phyloP scores from a whole-genome alignment of 257 asterid species.

The Mitragyna speciosa region DNA sequence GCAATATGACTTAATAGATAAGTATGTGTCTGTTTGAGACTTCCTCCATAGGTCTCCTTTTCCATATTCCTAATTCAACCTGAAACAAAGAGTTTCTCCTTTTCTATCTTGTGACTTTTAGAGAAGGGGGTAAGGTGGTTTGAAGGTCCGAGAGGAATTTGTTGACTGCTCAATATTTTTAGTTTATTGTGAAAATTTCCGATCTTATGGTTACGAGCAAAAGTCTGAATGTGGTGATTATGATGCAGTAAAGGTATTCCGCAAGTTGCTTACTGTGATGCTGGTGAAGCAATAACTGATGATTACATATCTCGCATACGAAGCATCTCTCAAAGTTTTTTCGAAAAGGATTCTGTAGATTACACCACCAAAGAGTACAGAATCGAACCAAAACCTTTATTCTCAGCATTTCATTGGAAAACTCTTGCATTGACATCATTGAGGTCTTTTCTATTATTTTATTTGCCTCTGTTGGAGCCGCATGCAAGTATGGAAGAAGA shows the following conservation, averaged over 20 bases:
- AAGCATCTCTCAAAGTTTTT: constrained; percentile 37
- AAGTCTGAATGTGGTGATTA: constrained; percentile 13
- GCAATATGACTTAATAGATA: background rate
- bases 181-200: background rate
- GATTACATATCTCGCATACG: constrained; percentile 42
- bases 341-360: constrained; percentile 35
- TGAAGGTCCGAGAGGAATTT: background rate
- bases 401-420: constrained; percentile 90
- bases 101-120: background rate
- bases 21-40: background rate
- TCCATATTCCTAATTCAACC: background rate
- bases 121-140: background rate
- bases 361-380: constrained; percentile 57
- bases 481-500: constrained; percentile 55
- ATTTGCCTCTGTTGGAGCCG: constrained; percentile 90
- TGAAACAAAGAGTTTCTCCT: background rate
- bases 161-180: background rate
- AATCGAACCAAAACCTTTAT: constrained; percentile 58
- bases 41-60: background rate
- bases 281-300: constrained; percentile 53
- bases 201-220: background rate
- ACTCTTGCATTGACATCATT: constrained; percentile 62
- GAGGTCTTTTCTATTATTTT: constrained; percentile 73
- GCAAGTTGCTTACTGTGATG: constrained; percentile 60
- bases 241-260: constrained; percentile 47